These are phyloP conservation scores for Tetradesmus lagerheimii DNA, from an alignment of 139 green algal genomes.

Conservation along the genomic window DNA sequence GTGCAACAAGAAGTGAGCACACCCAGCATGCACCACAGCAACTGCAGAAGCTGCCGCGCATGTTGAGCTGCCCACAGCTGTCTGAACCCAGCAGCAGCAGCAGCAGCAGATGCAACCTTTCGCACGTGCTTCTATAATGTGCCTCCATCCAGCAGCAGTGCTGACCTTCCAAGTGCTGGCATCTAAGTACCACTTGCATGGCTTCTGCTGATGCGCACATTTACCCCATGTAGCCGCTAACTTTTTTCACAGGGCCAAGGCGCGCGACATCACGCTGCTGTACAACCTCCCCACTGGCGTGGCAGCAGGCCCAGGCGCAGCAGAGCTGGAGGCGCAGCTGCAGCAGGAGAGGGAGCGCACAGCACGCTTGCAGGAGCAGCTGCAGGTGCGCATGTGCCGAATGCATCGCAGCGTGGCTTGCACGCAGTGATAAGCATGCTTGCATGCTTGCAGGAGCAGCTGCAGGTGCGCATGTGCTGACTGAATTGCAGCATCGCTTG, in stretches of 20 bases:
- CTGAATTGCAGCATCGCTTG: too few relatives aligned
- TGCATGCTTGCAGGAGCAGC: too few relatives aligned
- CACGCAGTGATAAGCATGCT: too few relatives aligned
- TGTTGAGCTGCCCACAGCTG: not conserved
- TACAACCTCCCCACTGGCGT: constrained; percentile 44
- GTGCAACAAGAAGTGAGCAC: constrained; percentile 46
- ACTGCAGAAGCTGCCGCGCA: too few relatives aligned
- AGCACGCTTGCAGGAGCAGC: not conserved
- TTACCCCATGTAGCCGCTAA: not conserved
- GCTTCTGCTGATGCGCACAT: too few relatives aligned
- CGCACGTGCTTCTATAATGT: not conserved
- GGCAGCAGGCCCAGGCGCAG: not conserved
- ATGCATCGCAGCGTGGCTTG: too few relatives aligned
- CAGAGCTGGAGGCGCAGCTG: constrained; percentile 27
- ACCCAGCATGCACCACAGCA: not conserved
- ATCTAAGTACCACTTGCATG: too few relatives aligned
- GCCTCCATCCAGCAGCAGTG: not conserved
- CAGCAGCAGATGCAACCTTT: too few relatives aligned
- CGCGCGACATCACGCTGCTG: constrained; percentile 10
- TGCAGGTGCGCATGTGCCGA: not conserved
- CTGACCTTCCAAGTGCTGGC: not conserved
- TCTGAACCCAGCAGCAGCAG: not conserved
- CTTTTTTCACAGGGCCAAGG: not conserved
- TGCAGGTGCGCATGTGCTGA: too few relatives aligned
- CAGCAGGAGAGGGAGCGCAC: constrained; percentile 15